Evolutionary conservation across 192 early-diverging fungal species (phyloP), one percentile per base, ranked within the genome.

Genomic region (Geranomyces variabilis): DNA sequence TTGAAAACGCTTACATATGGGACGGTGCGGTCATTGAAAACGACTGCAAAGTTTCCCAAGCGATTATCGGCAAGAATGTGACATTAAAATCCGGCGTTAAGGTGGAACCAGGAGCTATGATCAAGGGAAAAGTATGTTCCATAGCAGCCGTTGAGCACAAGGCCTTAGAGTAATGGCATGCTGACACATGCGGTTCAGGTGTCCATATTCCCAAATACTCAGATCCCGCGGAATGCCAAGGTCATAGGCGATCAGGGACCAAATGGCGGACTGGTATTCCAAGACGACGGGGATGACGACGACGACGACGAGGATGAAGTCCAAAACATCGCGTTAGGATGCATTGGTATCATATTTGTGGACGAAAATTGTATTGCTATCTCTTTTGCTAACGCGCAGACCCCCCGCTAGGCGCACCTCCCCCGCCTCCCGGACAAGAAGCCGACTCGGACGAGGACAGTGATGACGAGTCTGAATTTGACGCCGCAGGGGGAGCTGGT

Each of bases 1-100:
- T 99, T 49, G 82, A 93, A 31, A 90, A 89, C 30, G 89, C 93
- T 6, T 96, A 94, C 63, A 80, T 99, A 62, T 96, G 94, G 91
- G 91, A 94, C 73, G 81, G 84, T 60, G 84, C 86, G 14, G 79
- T 71, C 19, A 88, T 97, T 48, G 90, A 78, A 30, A 81, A 90
- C 68, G 85, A 89, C 68, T 90, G 88, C 60, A 72, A 72, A 10
- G 81, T 99, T 22, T 77, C 82, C 34, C 68, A 83, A 21, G 86
- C 89, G 14, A 94, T 99, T 56, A 60, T 99, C 34, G 96, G 90
- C 3, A 79, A 90, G 63, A 75, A 86, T 53, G 94, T 88, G 0
- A 71, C 76, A 7, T 66, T 99, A 17, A 73, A 87, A 61, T 82
- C 90, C 45, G 84, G 87, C 24, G 90, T 88, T 22, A 80, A 77